Evolutionary conservation across 495 filamentous ascomycete genomes (phyloP).

Genomic region (Xanthoparmelia taractica): DNA sequence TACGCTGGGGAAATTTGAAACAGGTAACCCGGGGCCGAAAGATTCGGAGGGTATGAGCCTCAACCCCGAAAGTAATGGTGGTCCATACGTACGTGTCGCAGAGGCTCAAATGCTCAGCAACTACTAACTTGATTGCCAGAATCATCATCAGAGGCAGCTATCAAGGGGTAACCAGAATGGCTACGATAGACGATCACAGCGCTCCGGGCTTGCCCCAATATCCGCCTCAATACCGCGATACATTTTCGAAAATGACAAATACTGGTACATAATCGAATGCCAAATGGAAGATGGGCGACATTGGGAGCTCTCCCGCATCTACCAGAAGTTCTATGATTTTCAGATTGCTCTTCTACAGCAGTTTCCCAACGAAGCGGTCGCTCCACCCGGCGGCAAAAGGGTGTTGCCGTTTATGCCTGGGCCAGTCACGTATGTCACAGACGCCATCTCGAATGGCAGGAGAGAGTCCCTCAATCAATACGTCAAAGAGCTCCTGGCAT

Average conservation of each 20-base stretch:
- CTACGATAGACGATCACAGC: conserved; percentile 31
- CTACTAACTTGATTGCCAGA: conserved; percentile 7
- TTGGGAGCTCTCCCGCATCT: conserved; percentile 89
- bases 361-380: conserved; percentile 88
- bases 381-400: conserved; percentile 64
- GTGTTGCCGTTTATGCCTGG: conserved; percentile 97
- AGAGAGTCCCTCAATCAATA: conserved; percentile 89
- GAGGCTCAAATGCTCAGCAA: conserved; percentile 10
- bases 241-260: conserved; percentile 94
- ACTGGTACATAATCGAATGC: conserved; percentile 96
- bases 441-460: conserved; percentile 88
- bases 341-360: conserved; percentile 91
- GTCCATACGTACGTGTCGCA: conserved; percentile 37
- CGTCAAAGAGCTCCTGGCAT: conserved; percentile 78
- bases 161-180: conserved; percentile 36
- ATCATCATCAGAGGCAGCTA: conserved; percentile 41
- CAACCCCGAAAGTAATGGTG: conserved; percentile 39
- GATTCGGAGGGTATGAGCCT: conserved; percentile 78
- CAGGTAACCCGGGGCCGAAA: conserved; percentile 47
- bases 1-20: conserved; percentile 82
- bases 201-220: conserved; percentile 48
- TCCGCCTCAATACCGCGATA: conserved; percentile 84
- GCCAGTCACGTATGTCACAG: conserved; percentile 94
- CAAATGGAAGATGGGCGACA: conserved; percentile 82
- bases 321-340: conserved; percentile 98